A percentile compares a stretch with the other conserved stretches of the same genome.
phyloP scores from a whole-genome alignment of 2,329 filamentous ascomycete species.

The Colletotrichum spinosum region DNA sequence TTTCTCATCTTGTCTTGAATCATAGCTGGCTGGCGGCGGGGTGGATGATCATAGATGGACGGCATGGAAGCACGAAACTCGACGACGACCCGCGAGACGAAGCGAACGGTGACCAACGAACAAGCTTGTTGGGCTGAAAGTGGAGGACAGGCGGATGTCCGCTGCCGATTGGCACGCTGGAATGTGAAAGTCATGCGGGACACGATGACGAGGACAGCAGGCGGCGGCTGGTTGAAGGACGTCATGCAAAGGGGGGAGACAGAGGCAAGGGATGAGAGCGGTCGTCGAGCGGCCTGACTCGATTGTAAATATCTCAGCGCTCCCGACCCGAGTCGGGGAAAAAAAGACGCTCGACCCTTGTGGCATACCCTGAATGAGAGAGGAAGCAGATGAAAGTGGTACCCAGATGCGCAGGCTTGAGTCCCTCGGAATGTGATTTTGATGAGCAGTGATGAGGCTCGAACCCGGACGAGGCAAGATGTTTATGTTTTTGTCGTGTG shows the following conservation, averaged over 20 bases:
- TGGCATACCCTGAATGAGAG: slow-evolving; percentile 26
- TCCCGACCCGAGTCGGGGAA: slow-evolving; percentile 5
- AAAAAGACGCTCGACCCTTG: slow-evolving; percentile 23
- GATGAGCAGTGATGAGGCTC: slow-evolving; percentile 8
- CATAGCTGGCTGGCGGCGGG: slow-evolving; percentile 31
- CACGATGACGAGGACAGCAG: background rate
- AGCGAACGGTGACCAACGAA: slow-evolving; percentile 21
- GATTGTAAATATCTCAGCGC: slow-evolving; percentile 35
- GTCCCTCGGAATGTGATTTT: slow-evolving; percentile 16
- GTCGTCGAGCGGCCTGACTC: slow-evolving; percentile 27
- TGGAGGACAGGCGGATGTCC: slow-evolving; percentile 5
- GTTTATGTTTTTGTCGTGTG: background rate
- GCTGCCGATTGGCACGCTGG: slow-evolving; percentile 13
- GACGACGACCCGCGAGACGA: slow-evolving; percentile 30
- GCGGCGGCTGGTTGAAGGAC: background rate
- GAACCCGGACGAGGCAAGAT: background rate
- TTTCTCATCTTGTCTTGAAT: slow-evolving; percentile 32
- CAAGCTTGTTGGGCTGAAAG: slow-evolving; percentile 7
- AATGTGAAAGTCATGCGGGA: slow-evolving; percentile 6
- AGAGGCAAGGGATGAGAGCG: slow-evolving; percentile 17
- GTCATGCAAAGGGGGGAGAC: slow-evolving; percentile 4
- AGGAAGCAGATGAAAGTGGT: slow-evolving; percentile 33
- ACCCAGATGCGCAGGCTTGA: slow-evolving; percentile 10
- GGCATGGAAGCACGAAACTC: slow-evolving; percentile 29
- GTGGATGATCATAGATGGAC: slow-evolving; percentile 31